A percentile compares a stretch with the other conserved stretches of the same genome.
These are phyloP conservation scores for Gossypium australe DNA, from an alignment of 345 rosid species.

Conservation along the genomic window DNA sequence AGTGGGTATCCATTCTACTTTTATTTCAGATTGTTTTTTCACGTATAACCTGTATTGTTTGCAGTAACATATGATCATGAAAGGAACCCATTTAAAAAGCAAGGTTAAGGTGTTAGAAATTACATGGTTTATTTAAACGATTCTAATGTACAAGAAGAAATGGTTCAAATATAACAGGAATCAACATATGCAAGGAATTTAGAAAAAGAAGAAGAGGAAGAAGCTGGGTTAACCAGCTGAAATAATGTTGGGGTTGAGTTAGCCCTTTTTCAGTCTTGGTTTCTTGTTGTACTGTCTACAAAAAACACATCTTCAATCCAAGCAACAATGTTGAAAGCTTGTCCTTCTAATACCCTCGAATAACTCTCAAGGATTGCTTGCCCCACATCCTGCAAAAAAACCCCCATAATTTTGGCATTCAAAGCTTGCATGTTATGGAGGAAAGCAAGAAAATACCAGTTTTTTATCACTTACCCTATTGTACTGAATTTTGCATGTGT, in stretches of 20 bases:
- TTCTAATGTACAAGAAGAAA: neutral
- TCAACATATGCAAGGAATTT: neutral
- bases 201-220: neutral
- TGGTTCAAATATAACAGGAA: constrained; percentile 3
- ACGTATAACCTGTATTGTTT: neutral
- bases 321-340: constrained; percentile 82
- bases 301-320: constrained; percentile 87
- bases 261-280: constrained; percentile 7
- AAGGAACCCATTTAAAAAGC: neutral
- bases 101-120: neutral
- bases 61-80: neutral
- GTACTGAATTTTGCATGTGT: constrained; percentile 85
- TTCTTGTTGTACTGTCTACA: constrained; percentile 56
- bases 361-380: constrained; percentile 85
- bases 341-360: constrained; percentile 83
- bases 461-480: constrained; percentile 46
- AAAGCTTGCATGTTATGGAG: neutral
- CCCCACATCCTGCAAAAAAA: constrained; percentile 67
- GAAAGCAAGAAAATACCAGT: neutral
- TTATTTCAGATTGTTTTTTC: neutral
- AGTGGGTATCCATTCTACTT: neutral
- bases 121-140: neutral
- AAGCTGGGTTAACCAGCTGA: neutral
- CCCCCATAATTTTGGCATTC: neutral
- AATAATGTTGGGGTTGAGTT: constrained; percentile 11